Conservation (phyloP, 164 flowering plant species). For the Echeveria elegans region DNA sequence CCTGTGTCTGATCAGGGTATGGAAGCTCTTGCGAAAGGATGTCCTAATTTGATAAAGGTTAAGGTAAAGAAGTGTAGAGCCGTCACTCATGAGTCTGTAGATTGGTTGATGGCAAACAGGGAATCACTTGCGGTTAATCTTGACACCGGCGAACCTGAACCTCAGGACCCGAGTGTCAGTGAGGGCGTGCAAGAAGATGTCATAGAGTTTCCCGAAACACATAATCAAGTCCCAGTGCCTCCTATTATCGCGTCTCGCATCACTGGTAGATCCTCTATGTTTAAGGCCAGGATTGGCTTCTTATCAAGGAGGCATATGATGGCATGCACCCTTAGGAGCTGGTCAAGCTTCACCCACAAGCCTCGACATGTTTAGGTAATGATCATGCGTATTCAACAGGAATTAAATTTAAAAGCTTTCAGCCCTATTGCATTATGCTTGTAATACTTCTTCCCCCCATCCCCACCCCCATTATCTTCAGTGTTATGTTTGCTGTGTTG, state of each 20-base stretch:
- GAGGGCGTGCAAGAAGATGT: conserved; percentile 45
- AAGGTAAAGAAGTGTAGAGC: conserved; percentile 86
- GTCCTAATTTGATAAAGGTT: conserved; percentile 90
- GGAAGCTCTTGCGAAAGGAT: conserved; percentile 71
- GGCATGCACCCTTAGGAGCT: conserved; percentile 55
- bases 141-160: conserved; percentile 46
- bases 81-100: conserved; percentile 63
- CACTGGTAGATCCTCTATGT: conserved; percentile 30
- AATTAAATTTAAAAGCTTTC: neutral
- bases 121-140: conserved; percentile 55
- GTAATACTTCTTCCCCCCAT: neutral
- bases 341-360: conserved; percentile 35
- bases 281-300: conserved; percentile 46
- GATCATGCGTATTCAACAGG: neutral
- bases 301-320: conserved; percentile 48
- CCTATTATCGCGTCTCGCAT: conserved; percentile 29
- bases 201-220: conserved; percentile 23
- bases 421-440: neutral
- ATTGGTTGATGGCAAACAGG: conserved; percentile 56
- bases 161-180: conserved; percentile 37
- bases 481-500: neutral
- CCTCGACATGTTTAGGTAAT: conserved; percentile 19
- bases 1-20: conserved; percentile 72
- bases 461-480: no score
- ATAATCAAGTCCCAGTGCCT: conserved; percentile 15